A percentile compares a stretch with the other conserved stretches of the same genome.
Evolutionary conservation across 2,329 filamentous ascomycete genomes (phyloP).

Genomic region (Cladophialophora exuberans): DNA sequence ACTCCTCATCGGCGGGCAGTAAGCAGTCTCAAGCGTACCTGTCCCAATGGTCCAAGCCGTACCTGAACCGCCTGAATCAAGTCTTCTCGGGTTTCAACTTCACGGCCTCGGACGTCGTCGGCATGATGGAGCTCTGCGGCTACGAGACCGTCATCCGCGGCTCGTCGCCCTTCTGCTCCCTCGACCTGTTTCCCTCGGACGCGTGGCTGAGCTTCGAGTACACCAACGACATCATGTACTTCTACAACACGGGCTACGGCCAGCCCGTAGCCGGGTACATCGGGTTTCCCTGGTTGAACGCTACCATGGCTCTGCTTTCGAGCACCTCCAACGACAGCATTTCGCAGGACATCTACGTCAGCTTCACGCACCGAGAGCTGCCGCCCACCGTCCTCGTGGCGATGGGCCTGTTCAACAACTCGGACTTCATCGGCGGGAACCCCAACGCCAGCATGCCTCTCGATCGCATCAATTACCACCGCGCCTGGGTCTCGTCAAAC

Average conservation of each 20-base stretch:
- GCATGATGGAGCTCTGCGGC: slow-evolving; percentile 68
- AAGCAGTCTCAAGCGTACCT: slow-evolving; percentile 57
- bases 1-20: slow-evolving; percentile 61
- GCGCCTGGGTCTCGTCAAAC: slow-evolving; percentile 66
- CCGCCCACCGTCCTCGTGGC: slow-evolving; percentile 69
- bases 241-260: slow-evolving; percentile 69
- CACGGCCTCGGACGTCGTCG: slow-evolving; percentile 64
- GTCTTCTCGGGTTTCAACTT: slow-evolving; percentile 64
- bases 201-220: slow-evolving; percentile 72
- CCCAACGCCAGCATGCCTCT: slow-evolving; percentile 68
- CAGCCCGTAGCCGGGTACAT: slow-evolving; percentile 60
- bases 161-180: slow-evolving; percentile 63
- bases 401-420: slow-evolving; percentile 72
- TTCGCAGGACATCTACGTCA: slow-evolving; percentile 65
- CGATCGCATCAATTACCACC: slow-evolving; percentile 63
- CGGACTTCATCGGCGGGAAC: slow-evolving; percentile 55
- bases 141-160: slow-evolving; percentile 68
- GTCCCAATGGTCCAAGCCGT: slow-evolving; percentile 62
- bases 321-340: slow-evolving; percentile 38
- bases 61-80: slow-evolving; percentile 60
- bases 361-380: slow-evolving; percentile 71
- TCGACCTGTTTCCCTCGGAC: slow-evolving; percentile 61
- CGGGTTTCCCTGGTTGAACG: slow-evolving; percentile 69
- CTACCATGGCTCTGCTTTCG: slow-evolving; percentile 56
- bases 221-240: slow-evolving; percentile 65